Evolutionary conservation across 495 filamentous ascomycete genomes (phyloP).

Genomic region (Durotheca rogersii): DNA sequence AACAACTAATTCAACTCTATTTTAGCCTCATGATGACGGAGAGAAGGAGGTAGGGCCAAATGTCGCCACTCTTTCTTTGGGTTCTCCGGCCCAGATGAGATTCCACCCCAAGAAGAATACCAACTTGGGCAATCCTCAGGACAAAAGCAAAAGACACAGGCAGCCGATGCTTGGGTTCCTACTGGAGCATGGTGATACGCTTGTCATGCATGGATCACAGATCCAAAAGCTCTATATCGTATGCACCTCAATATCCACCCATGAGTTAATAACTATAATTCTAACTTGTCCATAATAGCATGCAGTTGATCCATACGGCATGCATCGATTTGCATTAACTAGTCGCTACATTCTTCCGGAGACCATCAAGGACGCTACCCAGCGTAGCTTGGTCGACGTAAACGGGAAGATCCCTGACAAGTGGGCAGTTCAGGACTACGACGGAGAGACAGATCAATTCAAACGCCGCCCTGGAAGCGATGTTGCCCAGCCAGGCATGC

Average conservation of each 20-base stretch:
- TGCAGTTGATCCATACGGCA: conserved; percentile 55
- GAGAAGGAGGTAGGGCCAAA: conserved; percentile 73
- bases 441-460: conserved; percentile 17
- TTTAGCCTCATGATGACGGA: conserved; percentile 82
- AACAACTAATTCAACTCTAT: conserved; percentile 27
- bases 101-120: conserved; percentile 67
- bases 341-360: conserved; percentile 53
- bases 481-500: not conserved
- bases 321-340: conserved; percentile 67
- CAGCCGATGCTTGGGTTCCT: conserved; percentile 35
- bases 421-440: conserved; percentile 18
- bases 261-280: conserved; percentile 17
- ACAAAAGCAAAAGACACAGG: conserved; percentile 31
- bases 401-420: conserved; percentile 40
- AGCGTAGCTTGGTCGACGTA: conserved; percentile 27
- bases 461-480: not conserved
- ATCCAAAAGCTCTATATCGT: conserved; percentile 77
- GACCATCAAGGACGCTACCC: conserved; percentile 37
- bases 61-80: conserved; percentile 74
- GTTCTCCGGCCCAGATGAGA: conserved; percentile 64
- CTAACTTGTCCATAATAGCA: conserved; percentile 52
- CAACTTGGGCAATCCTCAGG: conserved; percentile 42
- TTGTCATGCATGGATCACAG: conserved; percentile 74
- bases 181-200: conserved; percentile 75
- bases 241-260: conserved; percentile 26